Percentiles rank a stretch among this genome's conserved stretches.
These are phyloP conservation scores for Aspergillus aculeatinus DNA, from an alignment of 2,329 filamentous ascomycete genomes.

Conservation along the genomic window DNA sequence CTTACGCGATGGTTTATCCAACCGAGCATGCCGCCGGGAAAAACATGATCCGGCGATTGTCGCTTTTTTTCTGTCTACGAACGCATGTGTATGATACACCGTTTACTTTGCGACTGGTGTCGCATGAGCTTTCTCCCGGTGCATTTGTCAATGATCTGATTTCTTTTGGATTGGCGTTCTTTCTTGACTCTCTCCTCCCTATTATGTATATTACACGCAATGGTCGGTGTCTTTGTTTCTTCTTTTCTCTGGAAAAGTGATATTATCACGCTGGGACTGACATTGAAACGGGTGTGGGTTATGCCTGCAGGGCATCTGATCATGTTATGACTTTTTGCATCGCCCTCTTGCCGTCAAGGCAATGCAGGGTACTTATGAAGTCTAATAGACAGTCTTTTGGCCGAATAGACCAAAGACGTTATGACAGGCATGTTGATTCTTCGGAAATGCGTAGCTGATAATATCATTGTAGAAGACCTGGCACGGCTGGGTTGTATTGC, in stretches of 20 bases:
- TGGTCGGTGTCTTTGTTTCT: slow-evolving; percentile 18
- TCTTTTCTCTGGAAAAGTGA: slow-evolving; percentile 12
- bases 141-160: slow-evolving; percentile 18
- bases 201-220: slow-evolving; percentile 33
- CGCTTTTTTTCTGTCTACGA: slow-evolving; percentile 27
- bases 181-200: slow-evolving; percentile 35
- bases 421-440: background rate
- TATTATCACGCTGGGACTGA: slow-evolving; percentile 11
- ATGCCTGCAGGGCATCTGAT: slow-evolving; percentile 14
- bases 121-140: slow-evolving; percentile 31
- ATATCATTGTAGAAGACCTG: background rate
- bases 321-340: slow-evolving; percentile 13
- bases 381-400: slow-evolving; percentile 4
- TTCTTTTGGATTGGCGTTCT: slow-evolving; percentile 18
- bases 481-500: background rate
- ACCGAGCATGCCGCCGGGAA: slow-evolving; percentile 11
- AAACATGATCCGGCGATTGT: background rate
- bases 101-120: slow-evolving; percentile 31
- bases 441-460: background rate
- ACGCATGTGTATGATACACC: slow-evolving; percentile 36
- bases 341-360: background rate
- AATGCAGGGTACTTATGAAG: slow-evolving; percentile 2
- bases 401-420: background rate
- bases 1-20: background rate
- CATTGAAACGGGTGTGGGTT: slow-evolving; percentile 14